A percentile compares a stretch with the other conserved stretches of the same genome.
Conservation (phyloP, 2,329 filamentous ascomycete species). For the Aspergillus arachidicola region DNA sequence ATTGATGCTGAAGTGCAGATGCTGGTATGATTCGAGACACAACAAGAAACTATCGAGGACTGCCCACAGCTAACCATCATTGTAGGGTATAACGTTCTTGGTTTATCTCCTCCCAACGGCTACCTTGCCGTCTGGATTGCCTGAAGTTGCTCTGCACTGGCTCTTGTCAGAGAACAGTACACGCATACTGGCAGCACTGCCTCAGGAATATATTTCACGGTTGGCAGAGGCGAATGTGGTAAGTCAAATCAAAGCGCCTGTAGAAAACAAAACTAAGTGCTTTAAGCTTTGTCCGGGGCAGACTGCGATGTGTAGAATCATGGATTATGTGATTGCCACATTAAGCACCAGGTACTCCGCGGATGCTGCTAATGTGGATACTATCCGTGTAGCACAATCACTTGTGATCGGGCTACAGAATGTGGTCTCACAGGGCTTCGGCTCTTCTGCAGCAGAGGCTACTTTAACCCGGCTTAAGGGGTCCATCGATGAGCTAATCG, state of each 20-base stretch:
- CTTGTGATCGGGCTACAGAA: conserved; percentile 28
- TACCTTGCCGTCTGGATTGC: conserved; percentile 30
- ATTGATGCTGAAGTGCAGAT: conserved; percentile 34
- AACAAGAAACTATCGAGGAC: not conserved
- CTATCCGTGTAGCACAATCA: conserved; percentile 25
- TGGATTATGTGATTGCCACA: conserved; percentile 27
- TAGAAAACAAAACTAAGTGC: conserved; percentile 16
- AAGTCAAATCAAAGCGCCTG: conserved; percentile 19
- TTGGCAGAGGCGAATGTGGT: conserved; percentile 44
- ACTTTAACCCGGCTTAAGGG: conserved; percentile 18
- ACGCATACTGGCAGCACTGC: conserved; percentile 24
- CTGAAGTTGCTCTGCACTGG: conserved; percentile 25
- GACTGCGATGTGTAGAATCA: conserved; percentile 21
- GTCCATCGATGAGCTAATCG: conserved; percentile 19
- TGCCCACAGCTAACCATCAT: not conserved
- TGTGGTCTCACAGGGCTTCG: conserved; percentile 12
- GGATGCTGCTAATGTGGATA: conserved; percentile 13
- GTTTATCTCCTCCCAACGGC: conserved; percentile 28
- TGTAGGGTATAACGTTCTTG: conserved; percentile 37
- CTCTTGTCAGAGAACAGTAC: conserved; percentile 30
- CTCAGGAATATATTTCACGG: conserved; percentile 25
- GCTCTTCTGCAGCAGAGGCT: conserved; percentile 14
- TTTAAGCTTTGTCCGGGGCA: conserved; percentile 24
- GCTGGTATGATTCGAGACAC: conserved; percentile 31
- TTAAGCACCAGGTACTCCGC: conserved; percentile 16